Conservation (phyloP, 495 filamentous ascomycete species). For the Hypoxylon crocopeplum region DNA sequence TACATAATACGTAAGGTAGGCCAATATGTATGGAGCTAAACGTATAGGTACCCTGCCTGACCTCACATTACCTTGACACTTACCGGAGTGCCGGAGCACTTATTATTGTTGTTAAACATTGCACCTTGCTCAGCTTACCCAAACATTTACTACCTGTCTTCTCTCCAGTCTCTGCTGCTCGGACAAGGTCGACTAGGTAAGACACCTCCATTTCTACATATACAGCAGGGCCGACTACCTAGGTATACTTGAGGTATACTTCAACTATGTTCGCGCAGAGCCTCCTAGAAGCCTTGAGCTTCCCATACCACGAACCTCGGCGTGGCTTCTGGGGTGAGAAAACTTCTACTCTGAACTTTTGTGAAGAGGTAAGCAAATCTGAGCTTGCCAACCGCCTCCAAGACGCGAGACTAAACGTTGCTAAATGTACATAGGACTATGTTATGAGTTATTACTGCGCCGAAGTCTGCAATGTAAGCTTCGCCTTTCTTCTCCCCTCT, state of each 20-base stretch:
- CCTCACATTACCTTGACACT: neutral
- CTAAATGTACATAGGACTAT: conserved; percentile 47
- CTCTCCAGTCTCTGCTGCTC: too few species aligned
- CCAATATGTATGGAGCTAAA: too few species aligned
- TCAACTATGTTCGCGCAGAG: too few species aligned
- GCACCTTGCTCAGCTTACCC: too few species aligned
- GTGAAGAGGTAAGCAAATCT: conserved; percentile 75
- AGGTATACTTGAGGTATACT: too few species aligned
- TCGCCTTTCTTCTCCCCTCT: neutral
- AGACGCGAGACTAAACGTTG: conserved; percentile 1
- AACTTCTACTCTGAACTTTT: conserved; percentile 91
- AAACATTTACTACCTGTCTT: neutral
- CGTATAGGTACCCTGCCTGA: too few species aligned
- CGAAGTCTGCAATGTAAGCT: conserved; percentile 50
- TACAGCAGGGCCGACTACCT: too few species aligned
- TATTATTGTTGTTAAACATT: too few species aligned
- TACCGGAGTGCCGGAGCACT: conserved; percentile 28
- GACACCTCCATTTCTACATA: too few species aligned
- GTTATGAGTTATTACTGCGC: conserved; percentile 57
- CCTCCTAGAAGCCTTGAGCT: conserved; percentile 46
- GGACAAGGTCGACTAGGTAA: too few species aligned
- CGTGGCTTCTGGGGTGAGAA: conserved; percentile 84
- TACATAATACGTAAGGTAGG: too few species aligned
- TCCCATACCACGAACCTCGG: conserved; percentile 73
- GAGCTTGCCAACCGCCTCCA: neutral